A percentile compares a stretch with the other conserved stretches of the same genome.
phyloP scores from a whole-genome alignment of 768 basidiomycete species.

The Chalciporus chontae region DNA sequence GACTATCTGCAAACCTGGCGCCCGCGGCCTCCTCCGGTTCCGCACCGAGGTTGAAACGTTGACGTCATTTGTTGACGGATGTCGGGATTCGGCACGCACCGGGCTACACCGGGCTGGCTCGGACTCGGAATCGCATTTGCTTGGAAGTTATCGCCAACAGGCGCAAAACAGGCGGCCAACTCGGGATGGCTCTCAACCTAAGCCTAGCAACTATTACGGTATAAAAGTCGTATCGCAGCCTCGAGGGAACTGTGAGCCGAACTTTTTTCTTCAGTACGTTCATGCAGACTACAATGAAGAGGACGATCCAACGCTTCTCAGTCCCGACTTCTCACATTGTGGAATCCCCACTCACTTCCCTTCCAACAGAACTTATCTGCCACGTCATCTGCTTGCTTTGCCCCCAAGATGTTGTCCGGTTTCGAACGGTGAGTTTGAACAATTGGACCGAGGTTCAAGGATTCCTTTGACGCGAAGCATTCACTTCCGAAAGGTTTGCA shows the following conservation, averaged over 20 bases:
- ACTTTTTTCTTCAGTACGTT: background rate
- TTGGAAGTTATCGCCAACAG: no score
- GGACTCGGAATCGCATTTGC: no score
- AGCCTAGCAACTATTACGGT: background rate
- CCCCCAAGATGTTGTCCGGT: background rate
- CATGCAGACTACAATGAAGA: background rate
- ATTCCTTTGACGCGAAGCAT: background rate
- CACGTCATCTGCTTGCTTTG: background rate
- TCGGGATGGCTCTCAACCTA: no score
- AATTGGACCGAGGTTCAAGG: background rate
- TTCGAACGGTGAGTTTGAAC: background rate
- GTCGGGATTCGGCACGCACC: no score
- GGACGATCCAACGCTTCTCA: background rate
- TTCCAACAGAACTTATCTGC: background rate
- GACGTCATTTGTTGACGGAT: no score
- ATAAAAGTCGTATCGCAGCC: background rate
- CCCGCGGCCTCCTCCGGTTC: no score
- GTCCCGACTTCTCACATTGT: background rate
- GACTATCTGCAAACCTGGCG: no score
- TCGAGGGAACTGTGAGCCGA: background rate
- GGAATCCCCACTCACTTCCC: background rate
- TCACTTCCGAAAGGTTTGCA: conserved; percentile 5
- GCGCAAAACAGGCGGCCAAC: no score
- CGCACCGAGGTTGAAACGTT: no score
- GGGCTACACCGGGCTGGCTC: no score